Conservation (phyloP, 345 rosid species). For the Acer yangbiense region DNA sequence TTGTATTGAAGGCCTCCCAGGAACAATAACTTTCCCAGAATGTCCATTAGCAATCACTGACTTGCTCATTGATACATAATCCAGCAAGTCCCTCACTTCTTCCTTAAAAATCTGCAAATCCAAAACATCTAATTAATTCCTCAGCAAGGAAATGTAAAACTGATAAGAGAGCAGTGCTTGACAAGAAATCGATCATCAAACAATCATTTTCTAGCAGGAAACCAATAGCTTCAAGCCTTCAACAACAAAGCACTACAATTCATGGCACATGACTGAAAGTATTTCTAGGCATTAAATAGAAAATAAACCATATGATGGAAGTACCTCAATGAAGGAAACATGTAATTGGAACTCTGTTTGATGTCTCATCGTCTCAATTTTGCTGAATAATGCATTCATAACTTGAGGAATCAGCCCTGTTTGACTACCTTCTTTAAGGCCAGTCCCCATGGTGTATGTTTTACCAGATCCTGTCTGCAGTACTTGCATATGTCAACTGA, state of each 20-base stretch:
- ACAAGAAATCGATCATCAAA: neutral
- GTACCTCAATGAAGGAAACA: slow-evolving; percentile 89
- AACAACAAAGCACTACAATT: neutral
- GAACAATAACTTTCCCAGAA: slow-evolving; percentile 45
- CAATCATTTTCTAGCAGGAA: neutral
- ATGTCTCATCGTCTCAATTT: slow-evolving; percentile 56
- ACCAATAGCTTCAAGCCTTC: neutral
- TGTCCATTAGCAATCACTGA: slow-evolving; percentile 51
- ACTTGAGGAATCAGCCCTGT: slow-evolving; percentile 75
- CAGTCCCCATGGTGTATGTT: slow-evolving; percentile 90
- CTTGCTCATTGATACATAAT: slow-evolving; percentile 50
- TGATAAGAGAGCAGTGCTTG: slow-evolving; percentile 1
- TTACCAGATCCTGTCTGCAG: slow-evolving; percentile 90
- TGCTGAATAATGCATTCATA: slow-evolving; percentile 64
- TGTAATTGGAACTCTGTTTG: slow-evolving; percentile 68
- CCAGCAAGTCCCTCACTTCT: slow-evolving; percentile 84
- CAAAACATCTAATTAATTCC: slow-evolving; percentile 31
- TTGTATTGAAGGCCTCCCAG: slow-evolving; percentile 67
- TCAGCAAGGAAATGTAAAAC: neutral
- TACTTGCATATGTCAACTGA: slow-evolving; percentile 22
- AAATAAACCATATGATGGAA: neutral
- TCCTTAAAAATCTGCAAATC: slow-evolving; percentile 71
- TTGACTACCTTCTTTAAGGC: slow-evolving; percentile 55
- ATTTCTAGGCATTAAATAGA: neutral
- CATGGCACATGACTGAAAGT: neutral